Evolutionary conservation across 768 basidiomycete species (phyloP), one percentile per base, ranked within the genome.

Genomic region (Nidula microcarpa): DNA sequence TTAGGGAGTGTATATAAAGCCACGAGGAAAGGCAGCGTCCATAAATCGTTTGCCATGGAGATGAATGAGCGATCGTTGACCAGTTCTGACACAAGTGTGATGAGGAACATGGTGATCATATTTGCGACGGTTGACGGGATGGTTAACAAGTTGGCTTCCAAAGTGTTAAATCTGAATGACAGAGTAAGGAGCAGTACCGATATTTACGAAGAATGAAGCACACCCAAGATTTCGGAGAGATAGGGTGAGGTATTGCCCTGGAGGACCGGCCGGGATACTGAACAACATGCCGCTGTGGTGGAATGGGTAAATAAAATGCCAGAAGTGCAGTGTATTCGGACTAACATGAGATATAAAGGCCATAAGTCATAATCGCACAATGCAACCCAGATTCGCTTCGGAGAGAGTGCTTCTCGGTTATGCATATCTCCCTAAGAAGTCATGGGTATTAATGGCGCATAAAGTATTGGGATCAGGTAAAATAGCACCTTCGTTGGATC

Each of bases 311-410:
- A 13, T 13, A 33, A 16, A 34, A 37, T 16, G 47, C 16, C 10
- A 39, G 34, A 43, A n/a, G 17, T 41, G 14, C 8, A 39, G n/a
- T 39, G n/a, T 8, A 39, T 9, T n/a, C 14, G n/a, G 14, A 64
- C 67, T 49, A 51, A 78, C 74, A 84, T 65, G 32, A 83, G 70
- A 61, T 88, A 87, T 16, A 87, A 46, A 0, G 85, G 85, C 84
- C 85, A 87, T 9, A 86, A 64, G 58, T 85, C 84, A 52, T 79
- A 86, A 60, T 87, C 85, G 35, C 73, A 76, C 5, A 84, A 48
- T 0, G 83, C 80, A 5, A 64, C 67, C 78, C 80, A 85, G 4
- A 86, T 61, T 5, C 77, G 70, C 57, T 69, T 73, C 4, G 74
- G 36, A 0, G 77, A 71, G 10, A 87, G 60, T 0, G 78, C 82